phyloP scores from a whole-genome alignment of 805 yeast genomes.

The Kodamaea lidongshanica region DNA sequence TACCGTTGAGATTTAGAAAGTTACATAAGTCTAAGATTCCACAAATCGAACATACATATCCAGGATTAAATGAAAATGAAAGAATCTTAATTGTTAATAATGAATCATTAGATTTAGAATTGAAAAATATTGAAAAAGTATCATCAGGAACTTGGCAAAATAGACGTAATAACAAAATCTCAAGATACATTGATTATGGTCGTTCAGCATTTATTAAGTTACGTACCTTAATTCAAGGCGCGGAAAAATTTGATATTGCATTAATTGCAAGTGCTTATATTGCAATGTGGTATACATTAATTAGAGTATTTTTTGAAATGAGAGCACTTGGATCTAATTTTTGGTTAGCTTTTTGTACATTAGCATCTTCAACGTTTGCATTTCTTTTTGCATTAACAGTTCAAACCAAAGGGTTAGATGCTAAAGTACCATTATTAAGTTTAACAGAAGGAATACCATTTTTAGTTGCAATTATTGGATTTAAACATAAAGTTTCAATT shows the following conservation, averaged over 20 bases:
- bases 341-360: slow-evolving; percentile 78
- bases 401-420: slow-evolving; percentile 49
- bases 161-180: slow-evolving; percentile 50
- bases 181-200: slow-evolving; percentile 51
- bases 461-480: slow-evolving; percentile 86
- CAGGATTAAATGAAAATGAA: slow-evolving; percentile 37
- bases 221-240: slow-evolving; percentile 49
- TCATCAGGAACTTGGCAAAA: slow-evolving; percentile 53
- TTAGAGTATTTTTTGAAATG: slow-evolving; percentile 73
- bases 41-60: slow-evolving; percentile 31
- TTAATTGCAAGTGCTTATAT: slow-evolving; percentile 73
- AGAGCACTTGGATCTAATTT: slow-evolving; percentile 71
- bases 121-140: slow-evolving; percentile 21
- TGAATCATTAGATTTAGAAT: slow-evolving; percentile 19
- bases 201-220: slow-evolving; percentile 36
- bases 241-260: slow-evolving; percentile 81
- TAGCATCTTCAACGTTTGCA: slow-evolving; percentile 75
- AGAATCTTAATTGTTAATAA: slow-evolving; percentile 35
- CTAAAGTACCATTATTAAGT: slow-evolving; percentile 63
- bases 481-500: slow-evolving; percentile 73
- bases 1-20: slow-evolving; percentile 54
- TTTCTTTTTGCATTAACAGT: slow-evolving; percentile 69
- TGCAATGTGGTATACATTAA: slow-evolving; percentile 82
- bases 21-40: slow-evolving; percentile 38
- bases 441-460: slow-evolving; percentile 91